These are phyloP conservation scores for Pseudonectria foliicola DNA, from an alignment of 2,329 filamentous ascomycete species.

Conservation along the genomic window DNA sequence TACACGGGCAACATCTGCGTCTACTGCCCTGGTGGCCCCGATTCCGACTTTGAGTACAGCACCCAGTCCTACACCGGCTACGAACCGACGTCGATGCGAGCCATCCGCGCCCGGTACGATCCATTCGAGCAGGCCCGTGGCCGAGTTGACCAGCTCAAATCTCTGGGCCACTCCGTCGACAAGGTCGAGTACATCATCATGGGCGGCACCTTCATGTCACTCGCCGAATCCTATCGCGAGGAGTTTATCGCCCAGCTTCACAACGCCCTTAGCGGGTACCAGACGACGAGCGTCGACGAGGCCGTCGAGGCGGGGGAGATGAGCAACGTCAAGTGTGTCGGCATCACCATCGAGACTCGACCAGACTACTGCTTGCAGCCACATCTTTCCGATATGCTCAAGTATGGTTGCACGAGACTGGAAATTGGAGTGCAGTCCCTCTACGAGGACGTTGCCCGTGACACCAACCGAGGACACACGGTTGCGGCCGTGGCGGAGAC, in stretches of 20 bases:
- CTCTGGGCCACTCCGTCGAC: constrained; percentile 91
- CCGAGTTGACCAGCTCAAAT: constrained; percentile 92
- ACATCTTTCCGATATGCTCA: constrained; percentile 91
- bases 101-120: constrained; percentile 93
- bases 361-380: constrained; percentile 95
- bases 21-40: constrained; percentile 94
- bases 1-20: constrained; percentile 99
- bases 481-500: constrained; percentile 94
- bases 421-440: constrained; percentile 95
- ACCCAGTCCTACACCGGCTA: constrained; percentile 99
- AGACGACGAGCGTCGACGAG: constrained; percentile 90
- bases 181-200: constrained; percentile 99
- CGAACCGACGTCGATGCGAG: constrained; percentile 96
- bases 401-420: constrained; percentile 93
- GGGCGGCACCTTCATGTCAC: constrained; percentile 98
- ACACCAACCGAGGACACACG: constrained; percentile 95
- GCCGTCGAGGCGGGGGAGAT: constrained; percentile 90
- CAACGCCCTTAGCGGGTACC: constrained; percentile 93
- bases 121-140: constrained; percentile 96
- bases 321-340: constrained; percentile 96
- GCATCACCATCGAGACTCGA: constrained; percentile 95
- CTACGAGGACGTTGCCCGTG: constrained; percentile 96
- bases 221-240: constrained; percentile 81
- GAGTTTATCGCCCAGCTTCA: constrained; percentile 93
- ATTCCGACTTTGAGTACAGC: constrained; percentile 98